A percentile compares a stretch with the other conserved stretches of the same genome.
Conservation (phyloP, 305 asterid species). For the Fraxinus ornus region DNA sequence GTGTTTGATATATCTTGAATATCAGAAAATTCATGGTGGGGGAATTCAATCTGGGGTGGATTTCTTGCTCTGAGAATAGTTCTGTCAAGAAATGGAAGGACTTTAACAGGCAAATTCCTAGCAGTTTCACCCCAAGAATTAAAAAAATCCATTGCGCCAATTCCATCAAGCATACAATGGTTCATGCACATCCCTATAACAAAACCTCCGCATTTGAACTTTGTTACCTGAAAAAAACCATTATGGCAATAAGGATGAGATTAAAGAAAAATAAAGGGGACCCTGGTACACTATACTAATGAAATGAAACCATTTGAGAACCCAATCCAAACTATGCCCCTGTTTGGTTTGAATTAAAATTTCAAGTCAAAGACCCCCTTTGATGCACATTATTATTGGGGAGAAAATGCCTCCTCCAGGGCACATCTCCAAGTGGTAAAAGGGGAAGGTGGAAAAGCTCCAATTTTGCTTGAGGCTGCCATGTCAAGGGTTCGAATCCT, state of each 20-base stretch:
- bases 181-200: slow-evolving; percentile 83
- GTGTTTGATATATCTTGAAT: slow-evolving; percentile 65
- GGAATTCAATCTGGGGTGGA: slow-evolving; percentile 62
- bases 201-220: slow-evolving; percentile 92
- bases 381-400: too few relatives aligned
- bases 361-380: too few relatives aligned
- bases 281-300: not conserved
- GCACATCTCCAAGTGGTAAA: too few relatives aligned
- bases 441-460: too few relatives aligned
- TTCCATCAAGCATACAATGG: slow-evolving; percentile 87
- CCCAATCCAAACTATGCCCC: not conserved
- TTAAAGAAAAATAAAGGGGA: not conserved
- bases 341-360: too few relatives aligned
- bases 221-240: slow-evolving; percentile 53
- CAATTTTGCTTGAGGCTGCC: too few relatives aligned
- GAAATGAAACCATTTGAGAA: not conserved
- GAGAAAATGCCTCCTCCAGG: too few relatives aligned
- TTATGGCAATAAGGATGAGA: not conserved
- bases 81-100: slow-evolving; percentile 78
- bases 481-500: too few relatives aligned
- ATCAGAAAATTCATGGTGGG: slow-evolving; percentile 71
- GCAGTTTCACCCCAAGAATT: slow-evolving; percentile 84
- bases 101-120: slow-evolving; percentile 50
- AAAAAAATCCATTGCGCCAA: slow-evolving; percentile 84
- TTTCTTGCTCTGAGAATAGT: slow-evolving; percentile 57